These are phyloP conservation scores for Metschnikowia orientalis DNA, from an alignment of 805 yeast species.

Conservation along the genomic window DNA sequence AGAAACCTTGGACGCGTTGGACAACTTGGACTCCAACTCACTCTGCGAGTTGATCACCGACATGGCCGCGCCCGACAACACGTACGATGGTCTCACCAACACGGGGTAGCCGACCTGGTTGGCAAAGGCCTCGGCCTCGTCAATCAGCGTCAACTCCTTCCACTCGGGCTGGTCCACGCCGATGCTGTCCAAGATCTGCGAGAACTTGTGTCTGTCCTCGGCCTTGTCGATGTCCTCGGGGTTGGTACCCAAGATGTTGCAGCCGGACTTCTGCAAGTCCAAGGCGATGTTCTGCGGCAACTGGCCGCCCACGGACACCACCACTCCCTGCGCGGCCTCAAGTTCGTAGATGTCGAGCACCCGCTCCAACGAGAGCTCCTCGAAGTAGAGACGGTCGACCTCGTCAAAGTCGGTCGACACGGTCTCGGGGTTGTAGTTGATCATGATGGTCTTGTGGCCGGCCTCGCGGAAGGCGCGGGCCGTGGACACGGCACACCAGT, in stretches of 20 bases:
- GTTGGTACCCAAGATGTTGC: constrained; percentile 86
- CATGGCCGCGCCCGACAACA: constrained; percentile 98
- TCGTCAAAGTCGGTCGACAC: constrained; percentile 98
- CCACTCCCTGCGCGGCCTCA: constrained; percentile 85
- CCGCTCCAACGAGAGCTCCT: constrained; percentile 91
- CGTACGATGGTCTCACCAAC: constrained; percentile 95
- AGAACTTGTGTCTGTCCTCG: constrained; percentile 97
- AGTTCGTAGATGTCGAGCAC: constrained; percentile 96
- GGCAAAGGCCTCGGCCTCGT: constrained; percentile 83
- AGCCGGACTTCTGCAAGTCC: constrained; percentile 72
- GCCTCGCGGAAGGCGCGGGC: constrained; percentile 87
- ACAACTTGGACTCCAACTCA: constrained; percentile 78
- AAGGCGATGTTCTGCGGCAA: constrained; percentile 96
- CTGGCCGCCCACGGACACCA: constrained; percentile 97
- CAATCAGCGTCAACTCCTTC: constrained; percentile 88
- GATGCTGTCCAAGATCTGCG: constrained; percentile 87
- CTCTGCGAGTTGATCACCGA: constrained; percentile 76
- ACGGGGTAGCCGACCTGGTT: constrained; percentile 89
- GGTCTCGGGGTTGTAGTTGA: constrained; percentile 97
- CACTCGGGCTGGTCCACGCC: constrained; percentile 96
- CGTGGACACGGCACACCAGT: constrained; percentile 98
- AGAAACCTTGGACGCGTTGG: constrained; percentile 86
- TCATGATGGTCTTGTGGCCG: constrained; percentile 90
- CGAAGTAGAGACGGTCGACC: constrained; percentile 95
- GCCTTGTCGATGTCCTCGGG: constrained; percentile 96